phyloP scores from a whole-genome alignment of 257 asterid genomes.

The Datura wrightii region DNA sequence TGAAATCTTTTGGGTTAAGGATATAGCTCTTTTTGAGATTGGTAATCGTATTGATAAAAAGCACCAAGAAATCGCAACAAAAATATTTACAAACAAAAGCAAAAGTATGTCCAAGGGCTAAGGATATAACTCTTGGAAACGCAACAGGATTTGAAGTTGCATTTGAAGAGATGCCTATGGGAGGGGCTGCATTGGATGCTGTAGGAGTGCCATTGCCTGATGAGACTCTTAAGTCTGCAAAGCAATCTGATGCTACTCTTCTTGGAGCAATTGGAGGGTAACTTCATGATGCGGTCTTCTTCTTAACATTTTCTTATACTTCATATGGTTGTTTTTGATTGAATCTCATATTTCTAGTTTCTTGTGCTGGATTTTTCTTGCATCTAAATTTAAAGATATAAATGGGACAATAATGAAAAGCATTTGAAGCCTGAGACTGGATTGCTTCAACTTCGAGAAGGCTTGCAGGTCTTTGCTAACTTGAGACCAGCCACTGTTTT shows the following conservation, averaged over 20 bases:
- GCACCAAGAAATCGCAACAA: neutral
- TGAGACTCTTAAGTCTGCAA: conserved; percentile 80
- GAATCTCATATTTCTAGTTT: neutral
- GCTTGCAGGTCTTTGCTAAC: conserved; percentile 92
- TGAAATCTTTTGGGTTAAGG: neutral
- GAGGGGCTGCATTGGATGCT: conserved; percentile 95
- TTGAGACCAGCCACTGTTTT: conserved; percentile 95
- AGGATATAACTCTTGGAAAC: conserved; percentile 9
- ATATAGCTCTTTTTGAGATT: neutral
- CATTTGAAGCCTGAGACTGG: conserved; percentile 98
- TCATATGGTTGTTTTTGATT: neutral
- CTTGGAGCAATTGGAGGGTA: conserved; percentile 99
- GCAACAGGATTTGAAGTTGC: conserved; percentile 68
- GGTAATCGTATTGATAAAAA: neutral
- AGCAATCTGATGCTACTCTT: conserved; percentile 88
- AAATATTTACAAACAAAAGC: neutral
- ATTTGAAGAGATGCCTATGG: conserved; percentile 93
- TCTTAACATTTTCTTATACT: neutral
- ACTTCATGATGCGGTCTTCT: neutral
- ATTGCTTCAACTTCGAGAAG: conserved; percentile 93
- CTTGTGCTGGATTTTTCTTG: neutral
- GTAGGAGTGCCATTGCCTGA: conserved; percentile 94
- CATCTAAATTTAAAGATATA: conserved; percentile 60
- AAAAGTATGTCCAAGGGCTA: neutral
- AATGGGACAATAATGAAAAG: conserved; percentile 95